Evolutionary conservation across 2,329 filamentous ascomycete genomes (phyloP).

Genomic region (Chrysoporthe puriensis): DNA sequence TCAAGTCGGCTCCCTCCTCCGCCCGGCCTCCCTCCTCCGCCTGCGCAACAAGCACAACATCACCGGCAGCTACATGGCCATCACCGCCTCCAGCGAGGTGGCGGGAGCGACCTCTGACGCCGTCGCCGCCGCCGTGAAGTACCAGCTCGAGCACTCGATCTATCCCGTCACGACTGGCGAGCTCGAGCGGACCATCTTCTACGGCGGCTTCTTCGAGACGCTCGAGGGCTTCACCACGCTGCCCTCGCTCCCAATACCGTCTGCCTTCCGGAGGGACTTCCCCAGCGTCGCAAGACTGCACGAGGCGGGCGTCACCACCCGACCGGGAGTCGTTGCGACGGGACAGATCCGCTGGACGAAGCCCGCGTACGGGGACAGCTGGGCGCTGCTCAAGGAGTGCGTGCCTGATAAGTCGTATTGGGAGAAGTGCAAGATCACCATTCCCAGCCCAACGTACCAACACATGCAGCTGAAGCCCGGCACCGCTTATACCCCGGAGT

Average conservation of each 20-base stretch:
- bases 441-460: conserved; percentile 17
- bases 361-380: conserved; percentile 15
- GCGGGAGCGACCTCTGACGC: conserved; percentile 4
- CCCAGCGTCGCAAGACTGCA: conserved; percentile 11
- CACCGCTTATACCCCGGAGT: conserved; percentile 13
- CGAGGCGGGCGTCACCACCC: conserved; percentile 8
- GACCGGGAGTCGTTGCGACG: conserved; percentile 15
- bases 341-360: conserved; percentile 14
- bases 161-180: conserved; percentile 21
- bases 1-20: conserved; percentile 24
- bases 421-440: conserved; percentile 18
- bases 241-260: conserved; percentile 14
- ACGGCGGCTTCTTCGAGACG: conserved; percentile 22
- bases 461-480: conserved; percentile 17
- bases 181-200: conserved; percentile 22
- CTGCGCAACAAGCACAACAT: conserved; percentile 13
- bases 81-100: conserved; percentile 1
- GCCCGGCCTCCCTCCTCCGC: conserved; percentile 15
- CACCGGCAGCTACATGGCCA: conserved; percentile 6
- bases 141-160: conserved; percentile 10
- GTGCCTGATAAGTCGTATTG: not conserved
- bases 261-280: conserved; percentile 17
- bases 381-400: not conserved
- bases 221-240: conserved; percentile 15
- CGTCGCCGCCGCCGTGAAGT: conserved; percentile 11